phyloP scores from a whole-genome alignment of 2,329 filamentous ascomycete species.

The Albifimbria verrucaria region DNA sequence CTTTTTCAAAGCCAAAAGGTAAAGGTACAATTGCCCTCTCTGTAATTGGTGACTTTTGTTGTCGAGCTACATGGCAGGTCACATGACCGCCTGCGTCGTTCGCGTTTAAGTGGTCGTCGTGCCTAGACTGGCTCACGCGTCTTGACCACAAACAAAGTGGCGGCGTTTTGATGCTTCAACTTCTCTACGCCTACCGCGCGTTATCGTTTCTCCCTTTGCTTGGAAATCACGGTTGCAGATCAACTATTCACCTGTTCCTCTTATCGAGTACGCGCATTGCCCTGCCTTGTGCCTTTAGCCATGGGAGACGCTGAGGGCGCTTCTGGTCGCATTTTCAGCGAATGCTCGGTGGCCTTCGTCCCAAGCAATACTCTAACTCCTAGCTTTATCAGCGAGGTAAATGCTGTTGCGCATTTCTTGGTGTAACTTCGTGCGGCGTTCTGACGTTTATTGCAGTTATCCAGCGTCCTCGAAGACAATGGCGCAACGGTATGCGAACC shows the following conservation, averaged over 20 bases:
- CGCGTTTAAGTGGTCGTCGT: slow-evolving; percentile 24
- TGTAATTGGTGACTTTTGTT: not conserved
- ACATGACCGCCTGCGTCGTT: slow-evolving; percentile 33
- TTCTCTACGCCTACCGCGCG: too few relatives aligned
- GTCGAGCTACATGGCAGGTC: slow-evolving; percentile 9
- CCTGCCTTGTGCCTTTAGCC: slow-evolving; percentile 6
- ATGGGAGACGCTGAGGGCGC: slow-evolving; percentile 26
- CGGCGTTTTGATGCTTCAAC: not conserved
- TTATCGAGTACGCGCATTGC: too few relatives aligned
- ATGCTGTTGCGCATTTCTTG: slow-evolving; percentile 1
- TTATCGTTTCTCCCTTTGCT: too few relatives aligned
- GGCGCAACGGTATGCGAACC: slow-evolving; percentile 48
- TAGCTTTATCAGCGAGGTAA: slow-evolving; percentile 38
- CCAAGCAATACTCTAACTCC: slow-evolving; percentile 37
- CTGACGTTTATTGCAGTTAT: slow-evolving; percentile 31
- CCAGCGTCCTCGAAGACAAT: slow-evolving; percentile 41
- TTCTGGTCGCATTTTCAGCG: slow-evolving; percentile 31
- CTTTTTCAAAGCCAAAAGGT: not conserved
- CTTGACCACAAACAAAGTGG: slow-evolving; percentile 6
- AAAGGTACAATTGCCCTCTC: not conserved
- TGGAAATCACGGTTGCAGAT: too few relatives aligned
- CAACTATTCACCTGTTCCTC: too few relatives aligned
- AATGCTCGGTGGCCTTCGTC: slow-evolving; percentile 44
- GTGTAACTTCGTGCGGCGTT: not conserved
- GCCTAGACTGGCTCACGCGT: slow-evolving; percentile 9